Conservation (phyloP, 208 protist species). For the Naegleria fowleri region DNA sequence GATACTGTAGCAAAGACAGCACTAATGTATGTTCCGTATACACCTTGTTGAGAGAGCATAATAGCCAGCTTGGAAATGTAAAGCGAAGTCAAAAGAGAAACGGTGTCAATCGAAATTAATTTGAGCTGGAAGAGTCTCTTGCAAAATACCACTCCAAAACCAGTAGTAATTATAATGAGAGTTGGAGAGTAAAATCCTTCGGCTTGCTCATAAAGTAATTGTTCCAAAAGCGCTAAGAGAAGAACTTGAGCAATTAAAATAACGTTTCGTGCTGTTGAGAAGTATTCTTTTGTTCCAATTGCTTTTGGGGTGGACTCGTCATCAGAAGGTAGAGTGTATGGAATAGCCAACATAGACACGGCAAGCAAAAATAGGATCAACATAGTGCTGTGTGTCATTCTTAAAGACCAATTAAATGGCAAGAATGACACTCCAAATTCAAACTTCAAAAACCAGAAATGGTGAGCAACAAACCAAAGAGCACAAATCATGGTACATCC, state of each 20-base stretch:
- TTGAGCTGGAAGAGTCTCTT: neutral
- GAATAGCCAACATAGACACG: neutral
- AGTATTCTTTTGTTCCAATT: neutral
- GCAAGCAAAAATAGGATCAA: neutral
- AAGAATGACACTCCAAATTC: neutral
- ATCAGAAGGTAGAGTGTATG: neutral
- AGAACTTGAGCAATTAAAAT: neutral
- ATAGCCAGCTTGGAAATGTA: neutral
- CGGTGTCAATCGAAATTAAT: neutral
- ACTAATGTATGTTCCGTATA: neutral
- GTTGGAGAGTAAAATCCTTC: neutral
- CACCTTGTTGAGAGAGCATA: neutral
- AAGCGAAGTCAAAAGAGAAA: neutral
- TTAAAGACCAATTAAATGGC: neutral
- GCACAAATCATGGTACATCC: too few relatives aligned
- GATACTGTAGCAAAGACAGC: neutral
- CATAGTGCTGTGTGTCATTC: neutral
- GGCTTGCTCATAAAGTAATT: slow-evolving; percentile 4
- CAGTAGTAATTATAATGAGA: neutral
- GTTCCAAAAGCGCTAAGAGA: neutral
- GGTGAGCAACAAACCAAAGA: neutral
- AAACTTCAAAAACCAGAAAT: neutral
- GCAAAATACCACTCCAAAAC: neutral
- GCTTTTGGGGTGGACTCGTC: neutral
- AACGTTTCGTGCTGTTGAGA: neutral